phyloP scores from a whole-genome alignment of 2,329 filamentous ascomycete species.

The Thielaviopsis euricoi region DNA sequence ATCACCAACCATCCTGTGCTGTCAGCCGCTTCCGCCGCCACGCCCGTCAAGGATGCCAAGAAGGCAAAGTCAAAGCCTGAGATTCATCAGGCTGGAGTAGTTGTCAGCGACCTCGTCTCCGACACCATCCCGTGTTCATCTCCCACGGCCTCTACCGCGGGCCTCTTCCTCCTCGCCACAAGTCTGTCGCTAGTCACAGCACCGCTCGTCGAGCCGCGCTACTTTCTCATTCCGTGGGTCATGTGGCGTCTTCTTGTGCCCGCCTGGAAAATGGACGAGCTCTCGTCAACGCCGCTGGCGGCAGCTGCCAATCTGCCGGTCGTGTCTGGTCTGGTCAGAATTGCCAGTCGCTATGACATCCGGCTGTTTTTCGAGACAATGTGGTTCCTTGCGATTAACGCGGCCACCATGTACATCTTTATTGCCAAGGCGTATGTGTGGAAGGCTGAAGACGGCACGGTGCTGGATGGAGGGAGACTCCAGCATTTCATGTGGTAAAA shows the following conservation, averaged over 20 bases:
- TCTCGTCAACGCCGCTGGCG: constrained; percentile 5
- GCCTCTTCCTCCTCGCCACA: constrained; percentile 51
- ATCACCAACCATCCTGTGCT: constrained; percentile 19
- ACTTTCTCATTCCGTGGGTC: constrained; percentile 91
- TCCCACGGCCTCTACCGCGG: constrained; percentile 29
- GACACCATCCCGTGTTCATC: constrained; percentile 17
- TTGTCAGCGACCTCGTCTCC: constrained; percentile 14
- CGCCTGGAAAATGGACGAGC: constrained; percentile 19
- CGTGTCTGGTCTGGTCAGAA: not conserved
- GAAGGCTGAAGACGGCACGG: constrained; percentile 32
- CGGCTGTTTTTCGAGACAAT: constrained; percentile 43
- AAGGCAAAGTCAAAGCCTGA: not conserved
- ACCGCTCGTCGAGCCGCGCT: constrained; percentile 84
- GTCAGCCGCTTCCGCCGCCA: not conserved
- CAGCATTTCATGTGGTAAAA: constrained; percentile 72
- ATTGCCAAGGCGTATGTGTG: constrained; percentile 52
- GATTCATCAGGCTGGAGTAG: not conserved
- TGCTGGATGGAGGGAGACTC: constrained; percentile 37
- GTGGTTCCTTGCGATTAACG: constrained; percentile 54
- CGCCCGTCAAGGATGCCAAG: not conserved
- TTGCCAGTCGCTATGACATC: constrained; percentile 23
- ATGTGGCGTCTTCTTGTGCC: constrained; percentile 77
- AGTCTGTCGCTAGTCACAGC: constrained; percentile 69
- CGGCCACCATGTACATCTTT: constrained; percentile 54
- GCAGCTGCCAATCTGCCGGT: not conserved